These are phyloP conservation scores for Coprinopsis marcescibilis DNA, from an alignment of 768 basidiomycete species.

Conservation along the genomic window DNA sequence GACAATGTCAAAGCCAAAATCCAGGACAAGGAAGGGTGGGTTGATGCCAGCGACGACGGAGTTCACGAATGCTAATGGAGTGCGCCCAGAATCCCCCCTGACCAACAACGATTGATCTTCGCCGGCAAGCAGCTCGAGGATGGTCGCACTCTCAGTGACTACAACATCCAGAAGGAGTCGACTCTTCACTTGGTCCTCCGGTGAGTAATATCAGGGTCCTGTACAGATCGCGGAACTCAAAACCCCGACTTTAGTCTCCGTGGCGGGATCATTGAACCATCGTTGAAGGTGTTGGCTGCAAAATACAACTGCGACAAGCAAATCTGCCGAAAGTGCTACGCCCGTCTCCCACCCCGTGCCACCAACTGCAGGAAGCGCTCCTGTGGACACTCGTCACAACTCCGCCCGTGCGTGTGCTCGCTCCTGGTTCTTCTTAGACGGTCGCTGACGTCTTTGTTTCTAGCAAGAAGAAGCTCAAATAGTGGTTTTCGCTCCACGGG, in stretches of 20 bases:
- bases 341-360: slow-evolving; percentile 97
- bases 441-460: slow-evolving; percentile 3
- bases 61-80: neutral
- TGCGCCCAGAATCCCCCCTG: slow-evolving; percentile 72
- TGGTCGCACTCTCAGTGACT: slow-evolving; percentile 92
- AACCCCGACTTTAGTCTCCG: slow-evolving; percentile 59
- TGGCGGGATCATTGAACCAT: slow-evolving; percentile 99
- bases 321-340: slow-evolving; percentile 99
- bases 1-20: slow-evolving; percentile 87
- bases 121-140: slow-evolving; percentile 99
- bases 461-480: slow-evolving; percentile 96
- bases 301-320: slow-evolving; percentile 99
- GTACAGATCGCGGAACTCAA: neutral
- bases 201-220: slow-evolving; percentile 36
- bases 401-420: slow-evolving; percentile 90
- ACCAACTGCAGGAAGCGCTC: slow-evolving; percentile 98
- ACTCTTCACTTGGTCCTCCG: slow-evolving; percentile 97
- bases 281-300: slow-evolving; percentile 91
- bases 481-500: slow-evolving; percentile 31
- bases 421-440: no score
- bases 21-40: slow-evolving; percentile 54
- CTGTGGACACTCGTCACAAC: slow-evolving; percentile 87
- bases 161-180: slow-evolving; percentile 98
- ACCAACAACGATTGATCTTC: slow-evolving; percentile 93
- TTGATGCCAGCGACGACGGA: neutral